phyloP scores from a whole-genome alignment of 768 basidiomycete species.

The Boletus sp. region DNA sequence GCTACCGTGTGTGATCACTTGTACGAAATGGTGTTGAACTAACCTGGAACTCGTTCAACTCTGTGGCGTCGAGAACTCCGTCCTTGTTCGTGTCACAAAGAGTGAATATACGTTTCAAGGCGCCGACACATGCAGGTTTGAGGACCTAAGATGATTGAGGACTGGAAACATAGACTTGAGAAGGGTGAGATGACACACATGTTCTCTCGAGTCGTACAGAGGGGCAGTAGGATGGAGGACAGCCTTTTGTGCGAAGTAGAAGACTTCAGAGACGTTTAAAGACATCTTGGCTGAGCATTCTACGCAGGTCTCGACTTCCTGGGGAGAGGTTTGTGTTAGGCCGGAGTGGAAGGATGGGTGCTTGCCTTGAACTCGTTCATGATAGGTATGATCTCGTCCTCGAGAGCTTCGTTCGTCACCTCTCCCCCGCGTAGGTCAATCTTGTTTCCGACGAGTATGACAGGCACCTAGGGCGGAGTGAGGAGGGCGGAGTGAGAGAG shows the following conservation, averaged over 20 bases:
- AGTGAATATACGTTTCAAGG: slow-evolving; percentile 92
- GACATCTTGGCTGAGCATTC: slow-evolving; percentile 93
- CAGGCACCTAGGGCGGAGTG: slow-evolving; percentile 65
- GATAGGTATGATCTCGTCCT: slow-evolving; percentile 92
- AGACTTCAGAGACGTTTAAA: slow-evolving; percentile 92
- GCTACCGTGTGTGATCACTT: not conserved
- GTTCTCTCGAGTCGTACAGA: slow-evolving; percentile 93
- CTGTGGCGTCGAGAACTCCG: slow-evolving; percentile 81
- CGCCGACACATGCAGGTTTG: slow-evolving; percentile 87
- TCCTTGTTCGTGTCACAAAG: slow-evolving; percentile 95
- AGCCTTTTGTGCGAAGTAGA: slow-evolving; percentile 98
- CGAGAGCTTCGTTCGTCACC: slow-evolving; percentile 90
- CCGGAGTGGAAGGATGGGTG: slow-evolving; percentile 1
- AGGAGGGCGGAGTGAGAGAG: slow-evolving; percentile 1
- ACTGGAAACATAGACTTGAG: slow-evolving; percentile 7
- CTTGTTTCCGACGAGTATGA: slow-evolving; percentile 97
- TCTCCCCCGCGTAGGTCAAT: slow-evolving; percentile 92
- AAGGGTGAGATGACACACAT: slow-evolving; percentile 50
- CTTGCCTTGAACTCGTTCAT: slow-evolving; percentile 98
- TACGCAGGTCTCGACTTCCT: slow-evolving; percentile 99
- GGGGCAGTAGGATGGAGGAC: slow-evolving; percentile 96
- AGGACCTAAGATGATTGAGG: slow-evolving; percentile 55
- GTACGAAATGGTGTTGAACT: not conserved
- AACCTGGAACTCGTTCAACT: slow-evolving; percentile 97
- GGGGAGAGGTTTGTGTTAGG: slow-evolving; percentile 6